A percentile compares a stretch with the other conserved stretches of the same genome.
Evolutionary conservation across 1,284 basidiomycete genomes (phyloP).

Genomic region (Neonothopanus nambi): DNA sequence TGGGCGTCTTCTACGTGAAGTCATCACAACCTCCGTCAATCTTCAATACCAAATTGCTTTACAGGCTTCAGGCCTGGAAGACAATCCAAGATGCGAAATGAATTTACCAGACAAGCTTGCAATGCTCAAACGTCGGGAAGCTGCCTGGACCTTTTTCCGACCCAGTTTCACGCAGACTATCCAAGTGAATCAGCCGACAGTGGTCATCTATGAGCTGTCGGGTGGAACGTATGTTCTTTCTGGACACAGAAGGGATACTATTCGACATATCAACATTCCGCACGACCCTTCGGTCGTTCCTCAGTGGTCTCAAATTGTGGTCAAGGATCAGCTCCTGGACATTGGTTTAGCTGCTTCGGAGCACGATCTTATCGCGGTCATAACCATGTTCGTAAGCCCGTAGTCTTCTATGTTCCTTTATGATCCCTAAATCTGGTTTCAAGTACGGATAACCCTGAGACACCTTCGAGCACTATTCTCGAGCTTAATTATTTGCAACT

Average conservation of each 20-base stretch:
- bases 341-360: constrained; percentile 11
- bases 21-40: constrained; percentile 1
- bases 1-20: background rate
- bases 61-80: constrained; percentile 8
- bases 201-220: constrained; percentile 12
- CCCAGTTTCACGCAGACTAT: constrained; percentile 5
- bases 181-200: constrained; percentile 2
- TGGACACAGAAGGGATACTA: background rate
- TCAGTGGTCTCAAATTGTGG: constrained; percentile 3
- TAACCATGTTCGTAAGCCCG: constrained; percentile 11
- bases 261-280: constrained; percentile 8
- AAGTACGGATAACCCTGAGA: background rate
- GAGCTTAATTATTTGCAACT: constrained; percentile 9
- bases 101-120: background rate
- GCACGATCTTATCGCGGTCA: constrained; percentile 10
- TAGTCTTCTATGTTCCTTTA: background rate
- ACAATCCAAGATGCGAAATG: constrained; percentile 11
- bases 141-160: constrained; percentile 7
- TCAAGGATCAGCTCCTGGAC: constrained; percentile 6
- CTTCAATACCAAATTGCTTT: constrained; percentile 9
- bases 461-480: background rate
- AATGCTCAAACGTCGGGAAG: constrained; percentile 3
- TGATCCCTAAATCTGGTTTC: background rate
- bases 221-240: constrained; percentile 11
- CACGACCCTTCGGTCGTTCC: background rate